These are phyloP conservation scores for Annona squamosa DNA, from an alignment of 164 flowering plant genomes.

Conservation along the genomic window DNA sequence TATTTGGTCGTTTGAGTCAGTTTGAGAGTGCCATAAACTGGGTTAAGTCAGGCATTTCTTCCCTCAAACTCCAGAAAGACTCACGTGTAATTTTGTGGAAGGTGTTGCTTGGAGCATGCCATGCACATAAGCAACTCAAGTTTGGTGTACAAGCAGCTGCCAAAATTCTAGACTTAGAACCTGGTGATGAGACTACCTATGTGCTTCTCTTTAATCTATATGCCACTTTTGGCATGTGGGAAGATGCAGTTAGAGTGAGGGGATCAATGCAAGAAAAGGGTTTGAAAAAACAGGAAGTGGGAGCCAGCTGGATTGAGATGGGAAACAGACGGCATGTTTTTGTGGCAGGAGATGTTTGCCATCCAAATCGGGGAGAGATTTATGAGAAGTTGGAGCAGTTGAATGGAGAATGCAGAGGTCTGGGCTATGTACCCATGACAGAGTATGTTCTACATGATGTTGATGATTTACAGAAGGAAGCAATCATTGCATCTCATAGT, in stretches of 20 bases:
- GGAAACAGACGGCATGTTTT: slow-evolving; percentile 25
- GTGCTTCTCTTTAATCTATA: slow-evolving; percentile 30
- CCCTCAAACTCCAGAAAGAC: slow-evolving; percentile 6
- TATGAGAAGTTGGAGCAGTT: slow-evolving; percentile 25
- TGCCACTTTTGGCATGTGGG: slow-evolving; percentile 26
- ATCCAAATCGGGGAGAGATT: slow-evolving; percentile 22
- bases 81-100: slow-evolving; percentile 21
- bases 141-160: slow-evolving; percentile 26
- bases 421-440: slow-evolving; percentile 26
- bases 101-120: slow-evolving; percentile 35
- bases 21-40: slow-evolving; percentile 11
- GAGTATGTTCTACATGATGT: slow-evolving; percentile 26
- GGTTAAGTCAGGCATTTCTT: slow-evolving; percentile 13
- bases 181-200: slow-evolving; percentile 28
- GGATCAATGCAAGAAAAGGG: slow-evolving; percentile 18
- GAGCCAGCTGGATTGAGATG: slow-evolving; percentile 32
- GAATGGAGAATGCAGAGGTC: slow-evolving; percentile 8
- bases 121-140: slow-evolving; percentile 26
- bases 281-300: slow-evolving; percentile 26
- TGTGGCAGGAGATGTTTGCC: slow-evolving; percentile 30
- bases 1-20: slow-evolving; percentile 26
- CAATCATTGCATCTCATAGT: slow-evolving; percentile 24
- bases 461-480: slow-evolving; percentile 25
- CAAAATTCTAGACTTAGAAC: slow-evolving; percentile 28
- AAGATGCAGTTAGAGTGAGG: slow-evolving; percentile 22